Conservation (phyloP, 2,329 filamentous ascomycete genomes). For the Pseudocercospora fuligena region DNA sequence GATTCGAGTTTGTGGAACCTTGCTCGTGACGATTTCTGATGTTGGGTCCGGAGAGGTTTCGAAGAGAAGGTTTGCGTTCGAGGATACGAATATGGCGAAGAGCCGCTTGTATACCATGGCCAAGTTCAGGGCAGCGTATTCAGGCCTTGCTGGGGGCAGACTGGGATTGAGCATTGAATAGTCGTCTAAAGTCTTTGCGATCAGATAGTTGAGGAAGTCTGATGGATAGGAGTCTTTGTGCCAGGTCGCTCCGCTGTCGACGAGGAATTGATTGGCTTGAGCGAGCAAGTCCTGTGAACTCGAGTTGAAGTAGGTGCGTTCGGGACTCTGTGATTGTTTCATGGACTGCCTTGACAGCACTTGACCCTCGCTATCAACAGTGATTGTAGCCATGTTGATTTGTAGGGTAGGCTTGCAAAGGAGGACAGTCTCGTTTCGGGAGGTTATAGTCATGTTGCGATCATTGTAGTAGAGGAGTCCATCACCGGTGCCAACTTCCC, state of each 20-base stretch:
- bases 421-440: constrained; percentile 36
- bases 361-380: constrained; percentile 41
- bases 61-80: constrained; percentile 41
- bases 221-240: constrained; percentile 54
- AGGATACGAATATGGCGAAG: background rate
- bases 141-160: no score
- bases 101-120: no score
- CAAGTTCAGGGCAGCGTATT: no score
- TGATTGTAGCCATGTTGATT: constrained; percentile 42
- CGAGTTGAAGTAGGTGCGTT: constrained; percentile 14
- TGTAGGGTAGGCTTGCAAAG: constrained; percentile 44
- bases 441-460: constrained; percentile 11
- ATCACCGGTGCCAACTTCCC: background rate
- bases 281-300: constrained; percentile 16
- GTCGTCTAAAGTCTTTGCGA: constrained; percentile 32
- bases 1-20: constrained; percentile 46
- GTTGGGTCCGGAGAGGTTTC: constrained; percentile 43
- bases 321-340: background rate
- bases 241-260: constrained; percentile 42
- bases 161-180: no score
- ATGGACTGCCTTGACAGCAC: constrained; percentile 26
- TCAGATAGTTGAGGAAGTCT: constrained; percentile 57
- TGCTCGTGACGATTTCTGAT: no score
- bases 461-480: no score
- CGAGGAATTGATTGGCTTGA: constrained; percentile 28